A percentile compares a stretch with the other conserved stretches of the same genome.
phyloP scores from a whole-genome alignment of 345 rosid species.

The Ricinus communis region DNA sequence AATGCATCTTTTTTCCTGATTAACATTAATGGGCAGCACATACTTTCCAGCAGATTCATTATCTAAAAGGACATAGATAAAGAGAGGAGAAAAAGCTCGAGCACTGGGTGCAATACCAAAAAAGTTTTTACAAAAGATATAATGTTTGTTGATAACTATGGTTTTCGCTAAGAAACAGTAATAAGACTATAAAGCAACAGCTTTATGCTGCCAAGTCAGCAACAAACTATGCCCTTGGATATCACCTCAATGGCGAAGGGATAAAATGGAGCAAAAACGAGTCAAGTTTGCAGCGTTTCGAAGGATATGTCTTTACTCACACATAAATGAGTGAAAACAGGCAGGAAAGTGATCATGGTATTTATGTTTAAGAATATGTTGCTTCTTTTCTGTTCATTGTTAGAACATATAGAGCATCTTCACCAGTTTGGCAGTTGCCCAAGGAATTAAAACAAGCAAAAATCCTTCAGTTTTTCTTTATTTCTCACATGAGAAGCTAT shows the following conservation, averaged over 20 bases:
- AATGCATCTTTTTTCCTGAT: background rate
- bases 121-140: background rate
- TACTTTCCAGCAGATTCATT: background rate
- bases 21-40: background rate
- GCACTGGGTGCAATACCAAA: background rate
- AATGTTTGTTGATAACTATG: background rate
- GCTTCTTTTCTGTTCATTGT: background rate
- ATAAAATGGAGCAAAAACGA: background rate
- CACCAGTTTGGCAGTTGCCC: background rate
- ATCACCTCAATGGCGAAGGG: background rate
- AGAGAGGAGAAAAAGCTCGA: background rate
- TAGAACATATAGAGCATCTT: background rate
- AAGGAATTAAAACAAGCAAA: background rate
- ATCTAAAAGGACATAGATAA: background rate
- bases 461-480: background rate
- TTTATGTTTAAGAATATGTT: too few species aligned
- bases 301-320: background rate
- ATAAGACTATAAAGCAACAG: background rate
- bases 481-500: background rate
- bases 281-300: background rate
- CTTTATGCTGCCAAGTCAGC: background rate
- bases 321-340: background rate
- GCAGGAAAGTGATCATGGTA: background rate
- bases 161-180: background rate
- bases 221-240: background rate